Evolutionary conservation across 2,329 filamentous ascomycete species (phyloP).

Genomic region (Penicillium paneum): DNA sequence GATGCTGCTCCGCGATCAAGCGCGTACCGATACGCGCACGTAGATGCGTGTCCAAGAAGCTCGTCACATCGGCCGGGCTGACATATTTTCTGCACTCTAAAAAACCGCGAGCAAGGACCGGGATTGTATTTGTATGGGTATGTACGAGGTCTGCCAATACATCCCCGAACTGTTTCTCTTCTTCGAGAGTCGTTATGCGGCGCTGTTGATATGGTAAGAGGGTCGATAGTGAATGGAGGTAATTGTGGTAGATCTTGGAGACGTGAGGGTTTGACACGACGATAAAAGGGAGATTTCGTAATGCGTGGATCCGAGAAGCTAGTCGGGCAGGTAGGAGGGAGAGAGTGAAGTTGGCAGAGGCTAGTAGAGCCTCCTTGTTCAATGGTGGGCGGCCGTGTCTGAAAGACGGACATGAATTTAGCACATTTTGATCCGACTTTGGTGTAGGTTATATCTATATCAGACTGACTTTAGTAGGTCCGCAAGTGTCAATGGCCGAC

Average conservation of each 20-base stretch:
- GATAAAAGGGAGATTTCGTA: constrained; percentile 93
- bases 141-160: constrained; percentile 93
- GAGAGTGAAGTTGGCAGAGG: constrained; percentile 93
- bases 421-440: neutral
- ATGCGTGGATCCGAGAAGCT: constrained; percentile 86
- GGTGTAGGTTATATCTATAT: neutral
- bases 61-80: constrained; percentile 73
- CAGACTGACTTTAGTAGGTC: constrained; percentile 76
- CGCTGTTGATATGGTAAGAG: constrained; percentile 78
- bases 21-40: constrained; percentile 91
- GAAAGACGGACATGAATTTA: neutral
- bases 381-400: constrained; percentile 80
- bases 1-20: constrained; percentile 92
- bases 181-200: constrained; percentile 71
- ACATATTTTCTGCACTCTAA: constrained; percentile 92
- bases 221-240: constrained; percentile 86
- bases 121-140: constrained; percentile 92
- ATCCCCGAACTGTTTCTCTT: constrained; percentile 87
- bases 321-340: constrained; percentile 87
- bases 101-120: constrained; percentile 85
- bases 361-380: constrained; percentile 72
- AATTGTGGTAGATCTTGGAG: constrained; percentile 91
- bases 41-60: constrained; percentile 89
- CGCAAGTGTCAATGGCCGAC: constrained; percentile 78
- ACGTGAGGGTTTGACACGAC: constrained; percentile 98